A percentile compares a stretch with the other conserved stretches of the same genome.
Conservation (phyloP, 371 early-diverging fungal species). For the Mucor velutinosus region DNA sequence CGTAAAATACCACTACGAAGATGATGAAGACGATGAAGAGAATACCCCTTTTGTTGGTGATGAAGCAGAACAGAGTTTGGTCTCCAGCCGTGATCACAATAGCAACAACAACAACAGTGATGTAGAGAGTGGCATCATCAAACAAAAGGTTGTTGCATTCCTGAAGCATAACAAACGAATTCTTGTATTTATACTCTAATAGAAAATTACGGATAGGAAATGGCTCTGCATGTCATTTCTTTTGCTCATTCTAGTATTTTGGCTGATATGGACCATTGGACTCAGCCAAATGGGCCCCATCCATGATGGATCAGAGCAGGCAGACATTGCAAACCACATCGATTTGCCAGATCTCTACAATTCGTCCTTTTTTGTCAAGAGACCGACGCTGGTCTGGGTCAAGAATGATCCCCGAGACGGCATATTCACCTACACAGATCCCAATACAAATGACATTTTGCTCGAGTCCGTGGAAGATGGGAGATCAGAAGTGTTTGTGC, state of each 20-base stretch:
- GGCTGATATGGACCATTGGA: conserved; percentile 43
- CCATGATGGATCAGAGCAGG: background rate
- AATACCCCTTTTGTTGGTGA: conserved; percentile 18
- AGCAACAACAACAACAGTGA: conserved; percentile 9
- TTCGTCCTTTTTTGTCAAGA: conserved; percentile 44
- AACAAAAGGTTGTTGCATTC: conserved; percentile 5
- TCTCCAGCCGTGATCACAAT: background rate
- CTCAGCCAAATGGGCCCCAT: conserved; percentile 25
- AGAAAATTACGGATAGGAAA: conserved; percentile 17
- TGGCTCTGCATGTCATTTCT: conserved; percentile 34
- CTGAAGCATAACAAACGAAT: background rate
- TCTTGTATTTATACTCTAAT: conserved; percentile 7
- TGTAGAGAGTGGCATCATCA: conserved; percentile 7
- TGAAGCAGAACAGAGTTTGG: conserved; percentile 24
- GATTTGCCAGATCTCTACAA: conserved; percentile 61
- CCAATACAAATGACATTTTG: conserved; percentile 46
- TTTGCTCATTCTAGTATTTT: conserved; percentile 21
- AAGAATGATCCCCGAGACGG: conserved; percentile 54
- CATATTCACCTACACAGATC: conserved; percentile 50
- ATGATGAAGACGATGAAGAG: conserved; percentile 25
- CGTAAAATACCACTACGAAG: conserved; percentile 9
- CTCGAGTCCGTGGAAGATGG: conserved; percentile 40
- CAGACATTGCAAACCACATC: conserved; percentile 22
- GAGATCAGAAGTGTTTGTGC: conserved; percentile 30
- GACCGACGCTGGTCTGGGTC: conserved; percentile 51